Evolutionary conservation across 257 asterid genomes (phyloP), one percentile per base, ranked within the genome.

Genomic region (Orobanche coerulescens): DNA sequence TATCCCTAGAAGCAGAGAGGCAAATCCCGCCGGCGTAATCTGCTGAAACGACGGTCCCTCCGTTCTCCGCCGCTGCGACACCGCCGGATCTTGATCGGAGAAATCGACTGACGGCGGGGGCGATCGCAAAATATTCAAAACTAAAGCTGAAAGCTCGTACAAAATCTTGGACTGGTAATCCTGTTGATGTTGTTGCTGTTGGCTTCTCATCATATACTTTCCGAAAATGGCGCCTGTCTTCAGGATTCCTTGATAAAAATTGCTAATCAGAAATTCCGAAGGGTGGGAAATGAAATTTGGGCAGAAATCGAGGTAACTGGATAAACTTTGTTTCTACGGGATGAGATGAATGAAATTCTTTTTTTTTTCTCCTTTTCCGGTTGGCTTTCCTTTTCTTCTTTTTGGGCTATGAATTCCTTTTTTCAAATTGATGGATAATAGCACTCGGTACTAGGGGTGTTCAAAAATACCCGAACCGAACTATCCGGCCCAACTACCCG

Each of bases 21-120:
- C 96, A 14, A 90, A 87, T 0, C 95, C 96, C 12, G 81, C 84
- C 34, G 97, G 95, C 8, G 87, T 81, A 2, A 90, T 75, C 69
- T 84, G 82, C 71, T 78, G 80, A 61, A 81, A 52, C 43, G 81
- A 57, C 28, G 65, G 67, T 3, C 62, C 51, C 15, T 67, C 58
- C 69, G 58, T 31, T 34, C 74, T 20, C 59, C 66, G 66, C 40
- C 68, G 54, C 13, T 57, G 58, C 13, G 12, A 5, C 12, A 15
- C 8, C 55, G 48, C 53, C 55, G 65, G 49, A 4, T 64, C 22
- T 15, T 69, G 74, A 40, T 70, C 81, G 60, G 75, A 16, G 23
- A 56, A 70, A 13, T 67, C 74, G 20, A 65, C 19, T 44, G 81
- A 67, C 48, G 75, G 15, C 44, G 82, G 73, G 9, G 78, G 78